phyloP scores from a whole-genome alignment of 257 asterid genomes.

The Solanum verrucosum region DNA sequence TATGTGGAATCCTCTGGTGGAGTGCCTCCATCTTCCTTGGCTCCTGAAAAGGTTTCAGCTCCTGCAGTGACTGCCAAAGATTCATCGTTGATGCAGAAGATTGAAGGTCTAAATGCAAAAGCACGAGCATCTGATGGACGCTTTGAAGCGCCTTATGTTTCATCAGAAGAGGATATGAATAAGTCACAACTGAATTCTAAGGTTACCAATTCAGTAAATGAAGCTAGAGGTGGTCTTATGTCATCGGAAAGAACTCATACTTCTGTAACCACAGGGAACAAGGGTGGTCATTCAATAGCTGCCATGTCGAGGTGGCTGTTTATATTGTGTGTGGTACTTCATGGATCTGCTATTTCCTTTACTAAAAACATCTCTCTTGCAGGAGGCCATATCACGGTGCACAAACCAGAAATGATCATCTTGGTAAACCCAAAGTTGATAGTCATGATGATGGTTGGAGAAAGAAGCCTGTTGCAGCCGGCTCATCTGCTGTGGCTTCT shows the following conservation, averaged over 20 bases:
- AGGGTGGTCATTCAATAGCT: conserved; percentile 30
- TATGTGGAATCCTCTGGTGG: conserved; percentile 26
- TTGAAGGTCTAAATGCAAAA: conserved; percentile 79
- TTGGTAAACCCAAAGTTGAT: conserved; percentile 44
- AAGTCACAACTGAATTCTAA: conserved; percentile 24
- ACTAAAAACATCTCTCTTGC: conserved; percentile 13
- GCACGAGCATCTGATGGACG: conserved; percentile 58
- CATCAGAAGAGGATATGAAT: conserved; percentile 33
- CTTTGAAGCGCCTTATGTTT: conserved; percentile 18
- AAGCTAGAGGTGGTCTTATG: conserved; percentile 20
- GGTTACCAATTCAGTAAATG: conserved; percentile 12
- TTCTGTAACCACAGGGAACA: conserved; percentile 31
- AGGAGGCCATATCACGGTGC: conserved; percentile 55
- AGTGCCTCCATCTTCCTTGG: conserved; percentile 16
- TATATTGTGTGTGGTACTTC: not conserved
- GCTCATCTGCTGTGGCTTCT: conserved; percentile 16
- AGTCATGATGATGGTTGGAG: conserved; percentile 51
- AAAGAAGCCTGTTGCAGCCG: conserved; percentile 35
- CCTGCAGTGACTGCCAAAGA: conserved; percentile 33
- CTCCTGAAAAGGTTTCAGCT: conserved; percentile 27
- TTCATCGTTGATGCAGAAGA: conserved; percentile 59
- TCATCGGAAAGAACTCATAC: conserved; percentile 18
- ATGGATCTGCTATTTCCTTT: not conserved
- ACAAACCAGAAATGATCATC: conserved; percentile 44
- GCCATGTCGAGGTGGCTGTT: conserved; percentile 39